Conservation (phyloP, 23 red algal genomes). For the Gracilaria gracilis region DNA sequence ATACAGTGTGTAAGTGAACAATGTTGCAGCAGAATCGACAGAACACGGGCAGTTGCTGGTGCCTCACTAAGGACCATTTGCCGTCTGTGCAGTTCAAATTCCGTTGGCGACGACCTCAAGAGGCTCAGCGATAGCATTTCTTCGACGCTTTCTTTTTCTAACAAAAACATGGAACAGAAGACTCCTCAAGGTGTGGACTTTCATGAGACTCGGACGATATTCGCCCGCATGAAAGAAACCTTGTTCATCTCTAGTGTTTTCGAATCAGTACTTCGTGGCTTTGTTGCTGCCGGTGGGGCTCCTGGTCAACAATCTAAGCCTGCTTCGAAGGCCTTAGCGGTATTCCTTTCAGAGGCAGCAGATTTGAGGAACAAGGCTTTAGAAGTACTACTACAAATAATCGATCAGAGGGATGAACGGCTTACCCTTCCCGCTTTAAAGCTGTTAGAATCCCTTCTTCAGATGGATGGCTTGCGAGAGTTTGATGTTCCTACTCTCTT, state of each 20-base stretch:
- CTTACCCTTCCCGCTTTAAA: constrained; percentile 47
- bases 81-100: neutral
- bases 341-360: constrained; percentile 22
- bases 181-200: constrained; percentile 25
- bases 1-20: constrained; percentile 41
- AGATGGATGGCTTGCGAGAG: constrained; percentile 15
- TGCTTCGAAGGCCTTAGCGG: constrained; percentile 33
- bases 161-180: neutral
- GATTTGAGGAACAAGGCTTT: neutral
- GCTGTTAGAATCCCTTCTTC: constrained; percentile 28
- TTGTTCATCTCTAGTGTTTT: constrained; percentile 31
- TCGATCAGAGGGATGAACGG: constrained; percentile 32
- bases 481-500: constrained; percentile 27
- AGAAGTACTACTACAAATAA: neutral
- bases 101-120: neutral
- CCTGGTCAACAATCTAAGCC: constrained; percentile 43
- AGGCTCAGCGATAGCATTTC: neutral
- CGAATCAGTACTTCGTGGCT: constrained; percentile 35
- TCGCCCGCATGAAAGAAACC: constrained; percentile 33
- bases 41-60: constrained; percentile 70
- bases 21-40: constrained; percentile 69
- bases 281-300: constrained; percentile 52
- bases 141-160: neutral
- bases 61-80: constrained; percentile 32
- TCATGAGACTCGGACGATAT: constrained; percentile 15